Conservation (phyloP, 257 asterid genomes). For the Avicennia marina region DNA sequence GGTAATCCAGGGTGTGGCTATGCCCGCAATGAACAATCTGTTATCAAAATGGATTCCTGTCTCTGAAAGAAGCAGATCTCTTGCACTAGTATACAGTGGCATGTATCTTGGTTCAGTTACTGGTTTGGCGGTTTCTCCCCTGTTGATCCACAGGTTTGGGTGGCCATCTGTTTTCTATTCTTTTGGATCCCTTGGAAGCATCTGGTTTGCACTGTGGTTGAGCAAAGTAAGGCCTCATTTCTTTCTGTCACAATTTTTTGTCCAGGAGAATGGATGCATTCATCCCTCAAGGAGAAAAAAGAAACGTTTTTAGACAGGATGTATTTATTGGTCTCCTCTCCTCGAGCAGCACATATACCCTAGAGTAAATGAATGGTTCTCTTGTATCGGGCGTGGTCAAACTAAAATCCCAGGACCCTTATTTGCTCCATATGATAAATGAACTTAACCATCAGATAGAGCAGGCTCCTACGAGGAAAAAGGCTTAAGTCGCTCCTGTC, state of each 20-base stretch:
- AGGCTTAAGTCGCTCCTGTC: too few species aligned
- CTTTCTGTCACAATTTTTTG: conserved; percentile 17
- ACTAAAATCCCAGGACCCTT: neutral
- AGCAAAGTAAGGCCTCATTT: conserved; percentile 57
- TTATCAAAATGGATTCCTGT: conserved; percentile 95
- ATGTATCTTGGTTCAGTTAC: conserved; percentile 99
- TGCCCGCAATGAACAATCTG: conserved; percentile 98
- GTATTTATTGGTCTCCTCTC: neutral
- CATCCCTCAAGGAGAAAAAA: too few species aligned
- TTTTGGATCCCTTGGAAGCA: conserved; percentile 90
- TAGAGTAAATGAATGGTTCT: too few species aligned
- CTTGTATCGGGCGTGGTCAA: neutral
- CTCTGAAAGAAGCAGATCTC: conserved; percentile 98
- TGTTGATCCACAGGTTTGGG: conserved; percentile 72
- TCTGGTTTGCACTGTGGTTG: conserved; percentile 94
- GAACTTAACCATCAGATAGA: neutral
- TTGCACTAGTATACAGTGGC: conserved; percentile 94
- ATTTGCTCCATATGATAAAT: neutral
- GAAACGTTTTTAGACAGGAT: neutral
- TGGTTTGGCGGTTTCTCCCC: conserved; percentile 85
- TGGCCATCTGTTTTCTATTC: conserved; percentile 97
- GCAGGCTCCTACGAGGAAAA: too few species aligned
- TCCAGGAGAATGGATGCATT: too few species aligned
- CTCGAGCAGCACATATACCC: neutral
- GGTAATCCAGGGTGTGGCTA: conserved; percentile 64